Evolutionary conservation across 768 basidiomycete genomes (phyloP), one percentile per base, ranked within the genome.

Genomic region (Mycena maculata): DNA sequence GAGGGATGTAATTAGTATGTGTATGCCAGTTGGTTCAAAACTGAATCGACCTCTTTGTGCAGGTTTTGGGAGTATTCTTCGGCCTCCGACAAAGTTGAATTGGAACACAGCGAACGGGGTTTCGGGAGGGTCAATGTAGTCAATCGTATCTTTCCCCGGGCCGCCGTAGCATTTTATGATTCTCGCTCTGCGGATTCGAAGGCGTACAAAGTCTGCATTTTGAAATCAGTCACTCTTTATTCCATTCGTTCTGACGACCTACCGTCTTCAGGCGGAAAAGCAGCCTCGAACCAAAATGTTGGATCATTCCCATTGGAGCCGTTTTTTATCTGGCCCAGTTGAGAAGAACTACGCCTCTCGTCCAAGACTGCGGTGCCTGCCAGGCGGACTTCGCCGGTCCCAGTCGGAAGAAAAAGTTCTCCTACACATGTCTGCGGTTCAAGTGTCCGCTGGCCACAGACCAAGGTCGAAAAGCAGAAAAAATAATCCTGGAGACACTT

Each of bases 141-240:
- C 33, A 13, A 36, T 36, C 13, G 13, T 6, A 6, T 36, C 42
- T 44, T 44, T 44, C 18, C 42, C n/a, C n/a, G n/a, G n/a, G n/a
- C n/a, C 22, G 18, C 54, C 73, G 76, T 36, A 6, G 13, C 33
- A 36, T 36, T 36, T 36, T 6, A 36, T 36, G 13, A 36, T 36
- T 7, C 13, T 6, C 13, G 33, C 33, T 36, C 33, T 36, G 33
- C 33, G 33, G 33, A 36, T 36, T 6, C 33, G 33, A 13, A 36
- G 33, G 33, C 33, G 33, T 36, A 36, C 33, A 36, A 36, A 36
- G 33, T 36, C 33, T 36, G 33, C 8, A 36, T 36, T 36, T 36
- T 13, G 8, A 13, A 6, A 13, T 36, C 13, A 36, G 6, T 36
- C 8, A 13, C 33, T 13, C 6, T 13, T 13, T 13, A 36, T 36